Base-by-base conservation (phyloP, 2,329 filamentous ascomycete genomes). In the Aureobasidium sp. region DNA sequence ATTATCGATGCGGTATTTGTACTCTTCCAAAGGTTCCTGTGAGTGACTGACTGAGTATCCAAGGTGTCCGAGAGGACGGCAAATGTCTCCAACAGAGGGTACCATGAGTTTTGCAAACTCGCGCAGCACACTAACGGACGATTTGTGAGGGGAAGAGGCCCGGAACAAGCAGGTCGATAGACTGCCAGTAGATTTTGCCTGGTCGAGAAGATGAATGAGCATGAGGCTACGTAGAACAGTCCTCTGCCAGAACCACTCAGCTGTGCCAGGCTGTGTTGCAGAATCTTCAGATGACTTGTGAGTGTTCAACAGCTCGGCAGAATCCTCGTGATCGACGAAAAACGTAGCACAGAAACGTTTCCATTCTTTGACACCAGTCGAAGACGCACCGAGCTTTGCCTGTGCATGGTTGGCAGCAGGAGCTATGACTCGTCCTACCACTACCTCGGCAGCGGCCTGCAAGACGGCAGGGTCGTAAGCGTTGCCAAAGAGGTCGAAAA, bases 141-240 rank as follows among this genome's bases (percentile, higher is more conserved):
- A 81, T 71, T 87, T 87, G 68, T 81, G 73, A 2, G 71, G 66
- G 0, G 85, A 85, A 1, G 75, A 74, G 1, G 73, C 64, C 44
- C 78, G 77, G 69, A 86, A 86, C 2, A 86, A 75, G 64, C 77
- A 79, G 41, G 70, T 68, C 0, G 60, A 17, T 14, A 78, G 53
- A 49, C 71, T 60, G 4, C 74, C 73, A 20, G 70, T 67, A 6
- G 62, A 67, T 67, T 81, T 84, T 11, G 76, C 78, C 63, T 79
- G 78, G 66, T 88, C 85, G 14, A 88, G 76, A 17, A 87, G 74
- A 61, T 80, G 75, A 53, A 87, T 75, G 2, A 87, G 77, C 81
- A 86, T 82, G 47, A 86, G 73, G 66, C 82, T 84, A 37, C 83
- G 79, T 44, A 84, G 73, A 14, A 83, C 73, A 3, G 81, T 85